These are phyloP conservation scores for Fusarium solani-melongenae DNA, from an alignment of 2,329 filamentous ascomycete genomes.

Conservation along the genomic window DNA sequence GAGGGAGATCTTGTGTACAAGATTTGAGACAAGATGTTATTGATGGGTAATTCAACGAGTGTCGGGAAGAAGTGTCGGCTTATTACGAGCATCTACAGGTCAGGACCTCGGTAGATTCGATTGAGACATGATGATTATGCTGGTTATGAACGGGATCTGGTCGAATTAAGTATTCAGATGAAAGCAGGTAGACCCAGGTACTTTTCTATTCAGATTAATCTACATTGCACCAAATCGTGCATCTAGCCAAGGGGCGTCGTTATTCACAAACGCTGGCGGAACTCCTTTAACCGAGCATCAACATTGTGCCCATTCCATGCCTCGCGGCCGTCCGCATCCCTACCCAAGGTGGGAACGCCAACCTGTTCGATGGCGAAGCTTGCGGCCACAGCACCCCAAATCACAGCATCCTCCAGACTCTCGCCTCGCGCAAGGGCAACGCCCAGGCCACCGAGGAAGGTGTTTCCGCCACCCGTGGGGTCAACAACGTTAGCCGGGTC, in stretches of 20 bases:
- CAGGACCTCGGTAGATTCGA: not conserved
- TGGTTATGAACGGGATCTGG: not conserved
- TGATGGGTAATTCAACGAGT: slow-evolving; percentile 9
- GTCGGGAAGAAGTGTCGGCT: slow-evolving; percentile 10
- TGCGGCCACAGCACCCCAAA: slow-evolving; percentile 84
- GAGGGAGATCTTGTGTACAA: slow-evolving; percentile 77
- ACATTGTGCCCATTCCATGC: slow-evolving; percentile 71
- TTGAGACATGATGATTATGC: slow-evolving; percentile 12
- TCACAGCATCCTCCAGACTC: slow-evolving; percentile 74
- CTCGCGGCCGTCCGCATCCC: slow-evolving; percentile 59
- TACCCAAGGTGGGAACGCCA: slow-evolving; percentile 75
- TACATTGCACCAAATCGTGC: slow-evolving; percentile 10
- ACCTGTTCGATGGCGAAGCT: slow-evolving; percentile 96
- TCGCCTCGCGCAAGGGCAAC: slow-evolving; percentile 70
- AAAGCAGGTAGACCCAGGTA: slow-evolving; percentile 11
- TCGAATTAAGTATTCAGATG: slow-evolving; percentile 13
- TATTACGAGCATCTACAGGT: not conserved
- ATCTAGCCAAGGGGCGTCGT: not conserved
- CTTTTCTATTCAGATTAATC: slow-evolving; percentile 24
- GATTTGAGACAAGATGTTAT: slow-evolving; percentile 59
- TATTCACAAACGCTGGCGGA: slow-evolving; percentile 54
- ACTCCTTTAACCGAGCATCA: slow-evolving; percentile 63
- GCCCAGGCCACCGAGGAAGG: slow-evolving; percentile 76
- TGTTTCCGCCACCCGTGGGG: slow-evolving; percentile 93
- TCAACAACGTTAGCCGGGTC: slow-evolving; percentile 74